phyloP scores from a whole-genome alignment of 352 stramenopile genomes.

The Globisporangium camurandrum region DNA sequence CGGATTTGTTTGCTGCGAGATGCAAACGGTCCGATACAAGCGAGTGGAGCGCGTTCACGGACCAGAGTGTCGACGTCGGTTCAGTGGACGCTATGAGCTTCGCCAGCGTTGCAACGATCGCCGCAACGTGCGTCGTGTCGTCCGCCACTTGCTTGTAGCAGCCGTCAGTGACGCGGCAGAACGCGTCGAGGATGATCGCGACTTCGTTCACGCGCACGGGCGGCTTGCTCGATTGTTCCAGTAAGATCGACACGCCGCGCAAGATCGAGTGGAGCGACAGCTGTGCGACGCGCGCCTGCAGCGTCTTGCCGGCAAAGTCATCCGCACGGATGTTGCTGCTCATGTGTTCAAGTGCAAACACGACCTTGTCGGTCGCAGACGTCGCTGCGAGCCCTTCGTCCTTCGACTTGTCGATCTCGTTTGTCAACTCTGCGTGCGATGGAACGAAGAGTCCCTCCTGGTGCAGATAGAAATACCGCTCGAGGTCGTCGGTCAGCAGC shows the following conservation, averaged over 20 bases:
- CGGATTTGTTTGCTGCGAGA: conserved; percentile 24
- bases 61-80: conserved; percentile 45
- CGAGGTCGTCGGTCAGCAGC: conserved; percentile 41
- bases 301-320: conserved; percentile 43
- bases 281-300: conserved; percentile 42
- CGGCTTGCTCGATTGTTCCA: conserved; percentile 55
- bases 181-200: conserved; percentile 55
- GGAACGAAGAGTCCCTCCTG: conserved; percentile 60
- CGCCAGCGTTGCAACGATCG: conserved; percentile 28
- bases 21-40: conserved; percentile 43
- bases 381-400: conserved; percentile 27
- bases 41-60: conserved; percentile 55
- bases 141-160: conserved; percentile 59
- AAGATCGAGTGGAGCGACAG: conserved; percentile 49
- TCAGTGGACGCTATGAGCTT: conserved; percentile 49
- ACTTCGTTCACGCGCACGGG: conserved; percentile 61
- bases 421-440: conserved; percentile 37
- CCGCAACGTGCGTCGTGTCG: conserved; percentile 30
- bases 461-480: conserved; percentile 47
- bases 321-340: conserved; percentile 59
- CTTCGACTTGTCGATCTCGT: conserved; percentile 56
- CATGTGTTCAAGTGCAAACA: conserved; percentile 68
- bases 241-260: conserved; percentile 45
- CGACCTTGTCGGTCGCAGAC: conserved; percentile 46
- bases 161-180: conserved; percentile 64